phyloP scores from a whole-genome alignment of 2,329 filamentous ascomycete genomes.

The Rhynchosporium agropyri region DNA sequence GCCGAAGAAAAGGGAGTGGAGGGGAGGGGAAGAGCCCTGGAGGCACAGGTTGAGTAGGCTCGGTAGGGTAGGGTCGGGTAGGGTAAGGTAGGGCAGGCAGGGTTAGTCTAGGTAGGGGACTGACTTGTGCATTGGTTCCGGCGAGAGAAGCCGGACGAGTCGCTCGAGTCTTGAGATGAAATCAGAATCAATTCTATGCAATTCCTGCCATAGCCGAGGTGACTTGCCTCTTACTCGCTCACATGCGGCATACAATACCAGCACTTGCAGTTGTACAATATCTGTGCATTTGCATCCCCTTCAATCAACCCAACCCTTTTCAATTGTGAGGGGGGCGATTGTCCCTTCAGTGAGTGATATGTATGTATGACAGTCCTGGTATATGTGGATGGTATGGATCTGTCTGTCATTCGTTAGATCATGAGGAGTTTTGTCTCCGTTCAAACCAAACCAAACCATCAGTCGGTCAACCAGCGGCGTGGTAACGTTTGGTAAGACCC shows the following conservation, averaged over 20 bases:
- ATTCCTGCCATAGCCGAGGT: neutral
- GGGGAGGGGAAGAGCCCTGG: neutral
- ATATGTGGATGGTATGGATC: neutral
- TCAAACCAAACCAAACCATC: neutral
- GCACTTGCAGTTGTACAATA: neutral
- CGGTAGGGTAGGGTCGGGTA: neutral
- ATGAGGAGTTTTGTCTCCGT: conserved; percentile 7
- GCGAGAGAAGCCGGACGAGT: conserved; percentile 8
- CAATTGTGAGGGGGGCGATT: neutral
- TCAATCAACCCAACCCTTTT: conserved; percentile 1
- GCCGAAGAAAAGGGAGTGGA: neutral
- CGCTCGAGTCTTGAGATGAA: conserved; percentile 6
- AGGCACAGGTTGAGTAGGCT: too few species aligned
- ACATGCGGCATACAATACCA: neutral
- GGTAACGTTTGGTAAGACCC: neutral
- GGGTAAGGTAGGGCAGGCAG: neutral
- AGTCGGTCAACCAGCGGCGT: neutral
- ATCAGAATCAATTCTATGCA: neutral
- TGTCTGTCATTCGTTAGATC: neutral
- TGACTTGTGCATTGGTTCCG: neutral
- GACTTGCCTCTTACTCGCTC: neutral
- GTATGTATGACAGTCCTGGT: neutral
- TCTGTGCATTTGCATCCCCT: conserved; percentile 8
- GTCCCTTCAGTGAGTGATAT: too few species aligned
- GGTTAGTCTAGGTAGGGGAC: neutral